Base-by-base conservation (phyloP, 805 yeast species). In the Tetrapisispora nanseiensis region DNA sequence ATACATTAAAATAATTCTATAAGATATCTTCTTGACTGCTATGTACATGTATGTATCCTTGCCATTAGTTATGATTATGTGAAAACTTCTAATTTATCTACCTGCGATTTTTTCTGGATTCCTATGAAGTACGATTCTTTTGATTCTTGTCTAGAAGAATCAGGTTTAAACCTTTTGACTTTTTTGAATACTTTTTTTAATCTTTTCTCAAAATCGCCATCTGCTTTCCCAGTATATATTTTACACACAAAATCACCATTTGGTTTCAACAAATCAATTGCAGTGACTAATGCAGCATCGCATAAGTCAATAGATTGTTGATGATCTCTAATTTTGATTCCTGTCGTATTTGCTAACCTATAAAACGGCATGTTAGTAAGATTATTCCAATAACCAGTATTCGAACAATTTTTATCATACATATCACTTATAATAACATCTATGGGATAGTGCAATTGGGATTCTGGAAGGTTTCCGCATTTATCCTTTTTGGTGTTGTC, bases 261-360 rank as follows among this genome's bases (percentile, higher is more conserved):
- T 4, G 78, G 75, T 46, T 69, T 76, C 22, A 92, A 63, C n/a
- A 84, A 62, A 46, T 78, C 82, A 41, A 81, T 70, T 1, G 94
- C 81, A 39, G 89, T 71, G 6, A 85, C 70, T 40, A 92, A 61
- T 0, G 95, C 96, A 0, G 96, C 96, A 52, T 86, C 92, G 61
- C 97, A 90, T 23, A 90, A 66, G 56, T 89, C 85, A 49, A 92
- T 82, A 46, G 95, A 86, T 50, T 76, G 77, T 12, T 73, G 66
- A 62, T 90, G 97, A 60, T 90, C 98, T 48, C 76, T 75, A 32
- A 82, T 78, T 9, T 80, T 75, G 32, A 85, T 65, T 4, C 98
- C 97, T 12, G 87, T 70, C 4, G 97, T 86, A 57, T 90, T 90
- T 37, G 86, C 84, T 84, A 90, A 82, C 97, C 96, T 90, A 65